Base-by-base conservation (phyloP, 73 alveolate genomes). In the Symbiodinium natans region DNA sequence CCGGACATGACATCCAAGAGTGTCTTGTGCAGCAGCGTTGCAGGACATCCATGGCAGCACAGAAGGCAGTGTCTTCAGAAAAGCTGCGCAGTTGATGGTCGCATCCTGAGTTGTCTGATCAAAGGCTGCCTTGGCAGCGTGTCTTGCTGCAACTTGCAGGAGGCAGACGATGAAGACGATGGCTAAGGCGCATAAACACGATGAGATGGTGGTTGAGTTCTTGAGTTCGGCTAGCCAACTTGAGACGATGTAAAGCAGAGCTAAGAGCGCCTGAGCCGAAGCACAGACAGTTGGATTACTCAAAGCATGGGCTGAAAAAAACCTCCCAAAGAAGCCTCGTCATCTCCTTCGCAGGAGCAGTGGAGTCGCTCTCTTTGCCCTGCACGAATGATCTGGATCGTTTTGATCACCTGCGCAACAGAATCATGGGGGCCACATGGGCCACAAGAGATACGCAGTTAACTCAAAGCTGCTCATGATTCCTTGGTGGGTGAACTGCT, bases 11-110 rank as follows among this genome's bases (percentile, higher is more conserved):
- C n/a, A n/a, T n/a, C n/a, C n/a, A n/a, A n/a, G 59, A 46, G 6
- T 46, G 59, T 46, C 59, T 9, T 46, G 21, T 6, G 59, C 59
- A 25, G 80, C 80, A 23, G 38, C 9, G 33, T 36, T n/a, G 54
- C 75, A 90, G 97, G 97, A 90, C 40, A 89, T 90, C 80, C 97
- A 71, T 41, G 97, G 80, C 97, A 71, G 4, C 97, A 41, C 97
- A 43, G 97, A 90, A n/a, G 97, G 97, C 52, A 90, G 97, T 80
- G 97, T 85, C 54, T 90, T 90, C 97, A 90, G 89, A 42, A 90
- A 33, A 73, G 97, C 97, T 2, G 97, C 97, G 34, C 77, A 59
- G 97, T 48, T 90, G 7, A 9, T 68, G 88, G 97, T 42, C 39
- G 63, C 92, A 23, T 21, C 34, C 63, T 39, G 41, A 82, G 71